Conservation (phyloP, 2,329 filamentous ascomycete species). For the Botrytis sinoallii region DNA sequence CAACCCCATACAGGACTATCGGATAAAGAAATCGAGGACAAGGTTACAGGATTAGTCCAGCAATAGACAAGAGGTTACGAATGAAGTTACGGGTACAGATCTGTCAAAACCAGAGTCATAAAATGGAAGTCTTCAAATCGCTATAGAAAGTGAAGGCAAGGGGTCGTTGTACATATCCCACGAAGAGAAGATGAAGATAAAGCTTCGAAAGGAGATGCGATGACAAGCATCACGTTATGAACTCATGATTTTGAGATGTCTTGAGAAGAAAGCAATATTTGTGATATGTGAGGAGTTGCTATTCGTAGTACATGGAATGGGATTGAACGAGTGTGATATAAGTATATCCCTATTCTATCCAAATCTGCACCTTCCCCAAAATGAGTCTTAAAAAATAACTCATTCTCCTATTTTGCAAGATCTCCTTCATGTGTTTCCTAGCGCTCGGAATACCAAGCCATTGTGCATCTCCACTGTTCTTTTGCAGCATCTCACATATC, state of each 20-base stretch:
- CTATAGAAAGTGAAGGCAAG: background rate
- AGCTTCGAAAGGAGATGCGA: background rate
- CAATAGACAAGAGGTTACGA: background rate
- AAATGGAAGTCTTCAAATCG: background rate
- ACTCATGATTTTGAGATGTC: background rate
- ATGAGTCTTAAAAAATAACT: no score
- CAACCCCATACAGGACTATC: slow-evolving; percentile 52
- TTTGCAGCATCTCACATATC: background rate
- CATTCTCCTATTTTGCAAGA: background rate
- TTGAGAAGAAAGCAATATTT: background rate
- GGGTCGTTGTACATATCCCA: slow-evolving; percentile 17
- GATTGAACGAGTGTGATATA: background rate
- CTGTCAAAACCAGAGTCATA: background rate
- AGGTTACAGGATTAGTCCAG: slow-evolving; percentile 22
- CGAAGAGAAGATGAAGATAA: slow-evolving; percentile 4
- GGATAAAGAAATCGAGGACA: slow-evolving; percentile 59
- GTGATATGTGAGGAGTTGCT: background rate
- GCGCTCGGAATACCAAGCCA: background rate
- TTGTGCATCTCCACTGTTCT: background rate
- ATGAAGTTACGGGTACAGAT: background rate
- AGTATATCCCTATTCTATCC: background rate
- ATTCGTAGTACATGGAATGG: background rate
- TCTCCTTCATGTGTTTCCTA: background rate
- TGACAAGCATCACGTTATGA: background rate
- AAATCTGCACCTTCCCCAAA: no score